A percentile compares a stretch with the other conserved stretches of the same genome.
phyloP scores from a whole-genome alignment of 2,329 filamentous ascomycete genomes.

The Colletotrichum incanum region DNA sequence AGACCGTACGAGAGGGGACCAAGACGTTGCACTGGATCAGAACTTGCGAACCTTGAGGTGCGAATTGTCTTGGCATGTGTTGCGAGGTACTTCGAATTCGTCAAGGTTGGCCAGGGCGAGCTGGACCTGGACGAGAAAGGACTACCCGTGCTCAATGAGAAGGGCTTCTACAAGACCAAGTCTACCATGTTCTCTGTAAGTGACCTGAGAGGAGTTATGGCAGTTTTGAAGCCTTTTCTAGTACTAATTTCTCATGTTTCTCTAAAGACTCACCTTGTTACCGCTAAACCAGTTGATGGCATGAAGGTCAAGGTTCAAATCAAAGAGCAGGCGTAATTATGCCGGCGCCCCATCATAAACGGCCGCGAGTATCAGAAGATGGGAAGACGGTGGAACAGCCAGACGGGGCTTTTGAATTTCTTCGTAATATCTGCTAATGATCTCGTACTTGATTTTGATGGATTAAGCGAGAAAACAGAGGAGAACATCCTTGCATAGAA shows the following conservation, averaged over 20 bases:
- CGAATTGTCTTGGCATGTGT: slow-evolving; percentile 27
- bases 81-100: slow-evolving; percentile 34
- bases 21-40: slow-evolving; percentile 31
- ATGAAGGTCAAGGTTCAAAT: slow-evolving; percentile 34
- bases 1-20: slow-evolving; percentile 34
- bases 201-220: neutral
- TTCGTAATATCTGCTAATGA: neutral
- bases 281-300: slow-evolving; percentile 35
- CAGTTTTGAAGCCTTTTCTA: neutral
- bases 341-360: neutral
- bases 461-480: too few species aligned
- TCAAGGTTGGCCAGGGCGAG: slow-evolving; percentile 39
- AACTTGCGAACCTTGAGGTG: slow-evolving; percentile 33
- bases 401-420: neutral
- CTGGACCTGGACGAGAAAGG: slow-evolving; percentile 30
- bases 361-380: neutral
- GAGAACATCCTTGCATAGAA: too few species aligned
- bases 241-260: neutral
- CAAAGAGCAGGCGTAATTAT: slow-evolving; percentile 10
- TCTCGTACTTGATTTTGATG: neutral
- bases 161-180: slow-evolving; percentile 39
- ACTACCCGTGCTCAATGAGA: slow-evolving; percentile 24
- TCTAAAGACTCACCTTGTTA: slow-evolving; percentile 32
- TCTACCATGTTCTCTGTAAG: slow-evolving; percentile 34
- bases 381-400: neutral